phyloP scores from a whole-genome alignment of 2,329 filamentous ascomycete species.

The Talaromyces sp. region DNA sequence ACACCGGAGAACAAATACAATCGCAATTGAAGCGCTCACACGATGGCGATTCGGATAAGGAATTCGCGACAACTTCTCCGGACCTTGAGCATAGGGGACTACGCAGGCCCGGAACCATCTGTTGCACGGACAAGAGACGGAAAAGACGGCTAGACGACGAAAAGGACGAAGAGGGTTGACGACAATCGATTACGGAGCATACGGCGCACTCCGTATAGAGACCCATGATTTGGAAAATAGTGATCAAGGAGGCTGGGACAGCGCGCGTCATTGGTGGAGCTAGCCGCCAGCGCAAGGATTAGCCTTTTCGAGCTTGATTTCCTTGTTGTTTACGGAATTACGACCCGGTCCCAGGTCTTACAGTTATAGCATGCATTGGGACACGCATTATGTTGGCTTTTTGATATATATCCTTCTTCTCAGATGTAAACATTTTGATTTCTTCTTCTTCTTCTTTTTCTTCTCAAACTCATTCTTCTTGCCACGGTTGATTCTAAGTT shows the following conservation, averaged over 20 bases:
- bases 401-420: background rate
- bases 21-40: slow-evolving; percentile 26
- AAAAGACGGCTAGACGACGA: background rate
- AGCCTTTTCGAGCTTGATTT: background rate
- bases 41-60: slow-evolving; percentile 7
- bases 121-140: background rate
- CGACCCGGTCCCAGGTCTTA: background rate
- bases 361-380: background rate
- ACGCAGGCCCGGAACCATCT: background rate
- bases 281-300: slow-evolving; percentile 1
- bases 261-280: slow-evolving; percentile 3
- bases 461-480: background rate
- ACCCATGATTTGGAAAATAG: background rate
- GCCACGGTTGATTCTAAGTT: background rate
- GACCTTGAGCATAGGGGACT: background rate
- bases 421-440: background rate
- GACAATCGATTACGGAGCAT: background rate
- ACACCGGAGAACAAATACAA: slow-evolving; percentile 38
- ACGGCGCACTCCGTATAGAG: background rate
- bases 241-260: slow-evolving; percentile 1
- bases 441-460: background rate
- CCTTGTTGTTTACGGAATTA: slow-evolving; percentile 4
- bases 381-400: slow-evolving; percentile 1
- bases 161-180: background rate
- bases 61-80: slow-evolving; percentile 1